Conservation (phyloP, 2,329 filamentous ascomycete species). For the Nemania sp. region DNA sequence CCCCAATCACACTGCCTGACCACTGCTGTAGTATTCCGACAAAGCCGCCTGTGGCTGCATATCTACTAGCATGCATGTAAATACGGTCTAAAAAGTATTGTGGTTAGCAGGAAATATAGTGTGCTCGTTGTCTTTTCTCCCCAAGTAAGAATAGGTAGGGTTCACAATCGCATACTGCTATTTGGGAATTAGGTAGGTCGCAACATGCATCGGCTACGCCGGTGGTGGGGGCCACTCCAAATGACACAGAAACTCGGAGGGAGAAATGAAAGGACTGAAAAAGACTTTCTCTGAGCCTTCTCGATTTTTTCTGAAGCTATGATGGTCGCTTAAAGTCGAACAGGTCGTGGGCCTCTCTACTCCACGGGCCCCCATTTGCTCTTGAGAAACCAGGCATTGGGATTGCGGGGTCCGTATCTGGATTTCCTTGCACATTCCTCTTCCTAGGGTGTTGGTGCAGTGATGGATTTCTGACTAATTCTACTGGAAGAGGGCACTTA, state of each 20-base stretch:
- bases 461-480: conserved; percentile 13
- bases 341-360: conserved; percentile 68
- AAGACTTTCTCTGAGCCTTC: background rate
- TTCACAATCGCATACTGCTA: background rate
- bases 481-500: conserved; percentile 40
- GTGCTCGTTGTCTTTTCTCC: background rate
- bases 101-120: background rate
- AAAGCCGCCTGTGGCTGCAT: conserved; percentile 12
- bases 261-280: background rate
- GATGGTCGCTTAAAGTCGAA: conserved; percentile 63
- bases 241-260: background rate
- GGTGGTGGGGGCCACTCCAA: background rate
- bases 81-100: background rate
- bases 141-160: background rate
- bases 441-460: conserved; percentile 16
- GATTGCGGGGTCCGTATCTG: conserved; percentile 21
- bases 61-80: background rate
- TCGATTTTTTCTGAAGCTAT: conserved; percentile 7
- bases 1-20: conserved; percentile 16
- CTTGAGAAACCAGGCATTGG: conserved; percentile 51
- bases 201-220: background rate
- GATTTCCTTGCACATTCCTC: conserved; percentile 10
- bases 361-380: conserved; percentile 68
- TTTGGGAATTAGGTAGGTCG: background rate
- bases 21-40: conserved; percentile 1